Percentiles rank a stretch among this genome's conserved stretches.
phyloP scores from a whole-genome alignment of 1,284 basidiomycete genomes.

The Xerocomus amazonicus region DNA sequence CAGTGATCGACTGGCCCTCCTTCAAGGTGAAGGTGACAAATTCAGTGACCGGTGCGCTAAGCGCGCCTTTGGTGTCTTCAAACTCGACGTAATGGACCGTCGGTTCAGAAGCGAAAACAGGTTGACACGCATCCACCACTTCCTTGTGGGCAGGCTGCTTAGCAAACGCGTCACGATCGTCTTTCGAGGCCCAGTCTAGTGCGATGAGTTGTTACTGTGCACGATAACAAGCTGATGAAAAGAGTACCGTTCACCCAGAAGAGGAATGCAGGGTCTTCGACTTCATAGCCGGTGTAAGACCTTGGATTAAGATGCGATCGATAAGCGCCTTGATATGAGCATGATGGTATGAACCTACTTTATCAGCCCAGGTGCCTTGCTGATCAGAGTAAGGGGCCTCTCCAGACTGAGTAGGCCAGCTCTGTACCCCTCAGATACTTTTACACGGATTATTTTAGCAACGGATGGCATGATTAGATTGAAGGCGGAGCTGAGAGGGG shows the following conservation, averaged over 20 bases:
- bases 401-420: slow-evolving; percentile 17
- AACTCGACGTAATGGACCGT: slow-evolving; percentile 21
- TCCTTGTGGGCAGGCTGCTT: slow-evolving; percentile 9
- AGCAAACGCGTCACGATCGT: slow-evolving; percentile 13
- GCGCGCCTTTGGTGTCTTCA: slow-evolving; percentile 17
- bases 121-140: slow-evolving; percentile 3
- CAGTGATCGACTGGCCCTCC: slow-evolving; percentile 13
- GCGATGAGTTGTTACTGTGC: slow-evolving; percentile 7
- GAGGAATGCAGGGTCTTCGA: slow-evolving; percentile 23
- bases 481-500: background rate
- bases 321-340: slow-evolving; percentile 5
- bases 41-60: slow-evolving; percentile 31
- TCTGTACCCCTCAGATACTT: slow-evolving; percentile 22
- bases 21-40: slow-evolving; percentile 35
- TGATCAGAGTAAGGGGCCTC: slow-evolving; percentile 9
- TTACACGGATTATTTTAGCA: slow-evolving; percentile 26
- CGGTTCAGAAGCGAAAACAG: slow-evolving; percentile 20
- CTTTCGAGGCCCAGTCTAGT: slow-evolving; percentile 29
- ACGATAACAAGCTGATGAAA: background rate
- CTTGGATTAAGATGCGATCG: slow-evolving; percentile 16
- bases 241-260: slow-evolving; percentile 31
- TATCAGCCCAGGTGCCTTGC: slow-evolving; percentile 19
- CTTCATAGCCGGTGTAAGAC: slow-evolving; percentile 31
- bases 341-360: slow-evolving; percentile 9
- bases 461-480: slow-evolving; percentile 26